Evolutionary conservation across 129 eudicot species (phyloP).

Genomic region (Cynara cardunculus): DNA sequence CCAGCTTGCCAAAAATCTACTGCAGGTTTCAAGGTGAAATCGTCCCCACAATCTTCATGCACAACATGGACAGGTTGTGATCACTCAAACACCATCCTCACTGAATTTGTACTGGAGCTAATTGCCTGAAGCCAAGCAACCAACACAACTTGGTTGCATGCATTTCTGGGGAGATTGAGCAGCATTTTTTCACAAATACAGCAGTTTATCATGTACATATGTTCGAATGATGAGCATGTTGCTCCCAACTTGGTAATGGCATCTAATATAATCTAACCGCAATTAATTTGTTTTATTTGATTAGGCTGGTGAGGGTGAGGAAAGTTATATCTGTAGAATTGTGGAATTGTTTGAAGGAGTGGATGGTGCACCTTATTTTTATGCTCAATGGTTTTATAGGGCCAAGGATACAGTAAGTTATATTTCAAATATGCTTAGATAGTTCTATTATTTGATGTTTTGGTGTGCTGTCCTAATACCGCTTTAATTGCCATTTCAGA

Average conservation of each 20-base stretch:
- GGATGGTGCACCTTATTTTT: constrained; percentile 40
- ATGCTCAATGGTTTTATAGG: constrained; percentile 67
- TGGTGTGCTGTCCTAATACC: background rate
- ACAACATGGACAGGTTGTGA: background rate
- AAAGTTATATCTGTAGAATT: constrained; percentile 38
- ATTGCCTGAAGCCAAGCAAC: background rate
- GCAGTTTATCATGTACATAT: background rate
- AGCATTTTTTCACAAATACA: background rate
- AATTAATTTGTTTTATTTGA: background rate
- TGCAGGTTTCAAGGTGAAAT: background rate
- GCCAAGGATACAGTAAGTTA: constrained; percentile 55
- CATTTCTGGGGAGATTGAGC: background rate
- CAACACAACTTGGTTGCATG: background rate
- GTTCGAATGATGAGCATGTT: background rate
- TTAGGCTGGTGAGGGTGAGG: constrained; percentile 55
- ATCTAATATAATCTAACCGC: background rate
- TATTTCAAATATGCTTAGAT: background rate
- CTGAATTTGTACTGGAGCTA: background rate
- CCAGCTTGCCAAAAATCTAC: background rate
- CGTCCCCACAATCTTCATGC: background rate
- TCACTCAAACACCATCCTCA: background rate
- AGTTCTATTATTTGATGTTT: background rate
- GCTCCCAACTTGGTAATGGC: background rate
- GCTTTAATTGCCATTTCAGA: constrained; percentile 34
- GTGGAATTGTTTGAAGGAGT: constrained; percentile 48